Conservation (phyloP, 2,329 filamentous ascomycete genomes). For the Clonostachys solani region DNA sequence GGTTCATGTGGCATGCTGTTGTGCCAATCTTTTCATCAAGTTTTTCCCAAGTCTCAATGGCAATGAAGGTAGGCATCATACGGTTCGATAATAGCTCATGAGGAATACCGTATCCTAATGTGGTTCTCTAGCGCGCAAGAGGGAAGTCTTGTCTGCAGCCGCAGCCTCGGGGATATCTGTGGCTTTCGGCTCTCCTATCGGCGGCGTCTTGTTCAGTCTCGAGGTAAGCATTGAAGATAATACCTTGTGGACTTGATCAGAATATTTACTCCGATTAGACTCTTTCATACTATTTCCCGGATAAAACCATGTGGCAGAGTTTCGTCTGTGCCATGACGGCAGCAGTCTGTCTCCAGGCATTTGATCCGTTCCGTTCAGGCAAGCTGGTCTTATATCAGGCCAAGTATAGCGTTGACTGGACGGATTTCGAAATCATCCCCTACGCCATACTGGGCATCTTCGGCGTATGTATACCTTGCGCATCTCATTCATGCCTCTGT, state of each 20-base stretch:
- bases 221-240: constrained; percentile 48
- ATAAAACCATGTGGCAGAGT: constrained; percentile 99
- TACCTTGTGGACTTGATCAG: not conserved
- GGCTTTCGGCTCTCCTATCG: constrained; percentile 90
- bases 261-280: constrained; percentile 44
- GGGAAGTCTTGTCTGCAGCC: constrained; percentile 88
- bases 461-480: constrained; percentile 43
- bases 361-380: constrained; percentile 92
- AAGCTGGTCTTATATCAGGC: constrained; percentile 96
- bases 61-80: constrained; percentile 67
- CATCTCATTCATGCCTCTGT: not conserved
- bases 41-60: constrained; percentile 72
- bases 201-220: constrained; percentile 92
- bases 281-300: constrained; percentile 94
- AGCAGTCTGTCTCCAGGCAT: constrained; percentile 84
- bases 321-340: constrained; percentile 99
- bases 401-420: constrained; percentile 87
- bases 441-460: constrained; percentile 83
- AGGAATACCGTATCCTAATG: constrained; percentile 1
- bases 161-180: constrained; percentile 91
- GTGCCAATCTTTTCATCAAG: constrained; percentile 91
- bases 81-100: not conserved
- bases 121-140: constrained; percentile 66
- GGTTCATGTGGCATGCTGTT: constrained; percentile 96
- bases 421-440: constrained; percentile 88